Evolutionary conservation across 1,139 yeast genomes (phyloP).

Genomic region (Wickerhamiella pararugosa): DNA sequence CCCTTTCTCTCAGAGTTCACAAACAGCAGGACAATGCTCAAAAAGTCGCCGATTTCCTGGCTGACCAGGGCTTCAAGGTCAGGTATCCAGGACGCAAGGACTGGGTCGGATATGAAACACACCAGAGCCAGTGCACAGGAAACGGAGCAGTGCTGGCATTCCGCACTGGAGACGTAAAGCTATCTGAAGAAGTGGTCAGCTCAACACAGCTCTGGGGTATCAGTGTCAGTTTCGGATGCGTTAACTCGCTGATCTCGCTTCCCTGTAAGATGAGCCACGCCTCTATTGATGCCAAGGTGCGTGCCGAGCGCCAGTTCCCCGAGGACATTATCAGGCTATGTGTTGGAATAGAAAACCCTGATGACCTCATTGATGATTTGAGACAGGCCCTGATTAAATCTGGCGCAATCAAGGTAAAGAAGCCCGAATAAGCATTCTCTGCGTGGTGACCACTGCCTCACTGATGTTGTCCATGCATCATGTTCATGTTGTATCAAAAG

Average conservation of each 20-base stretch:
- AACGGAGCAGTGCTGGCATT: constrained; percentile 82
- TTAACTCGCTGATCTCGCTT: constrained; percentile 77
- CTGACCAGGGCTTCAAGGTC: constrained; percentile 43
- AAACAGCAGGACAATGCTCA: constrained; percentile 74
- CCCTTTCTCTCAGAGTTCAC: constrained; percentile 70
- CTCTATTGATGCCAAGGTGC: constrained; percentile 75
- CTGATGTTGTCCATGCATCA: too few relatives aligned
- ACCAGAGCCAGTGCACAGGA: constrained; percentile 63
- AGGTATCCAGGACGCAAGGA: constrained; percentile 71
- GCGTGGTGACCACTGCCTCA: too few relatives aligned
- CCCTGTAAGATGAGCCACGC: constrained; percentile 96
- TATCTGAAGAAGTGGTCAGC: constrained; percentile 63
- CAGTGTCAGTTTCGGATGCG: constrained; percentile 90
- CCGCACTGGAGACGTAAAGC: constrained; percentile 62
- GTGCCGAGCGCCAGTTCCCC: constrained; percentile 79
- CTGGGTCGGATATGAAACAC: constrained; percentile 72
- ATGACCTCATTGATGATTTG: constrained; percentile 53
- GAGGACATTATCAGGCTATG: constrained; percentile 82
- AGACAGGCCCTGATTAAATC: constrained; percentile 52
- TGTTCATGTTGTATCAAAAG: too few relatives aligned
- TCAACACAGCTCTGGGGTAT: constrained; percentile 66
- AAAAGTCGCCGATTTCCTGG: constrained; percentile 59
- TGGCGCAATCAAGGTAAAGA: constrained; percentile 29
- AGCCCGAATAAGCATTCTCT: too few relatives aligned
- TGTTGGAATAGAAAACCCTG: constrained; percentile 66